A percentile compares a stretch with the other conserved stretches of the same genome.
Evolutionary conservation across 2,329 filamentous ascomycete species (phyloP).

Genomic region (Byssoonygena ceratinophila): DNA sequence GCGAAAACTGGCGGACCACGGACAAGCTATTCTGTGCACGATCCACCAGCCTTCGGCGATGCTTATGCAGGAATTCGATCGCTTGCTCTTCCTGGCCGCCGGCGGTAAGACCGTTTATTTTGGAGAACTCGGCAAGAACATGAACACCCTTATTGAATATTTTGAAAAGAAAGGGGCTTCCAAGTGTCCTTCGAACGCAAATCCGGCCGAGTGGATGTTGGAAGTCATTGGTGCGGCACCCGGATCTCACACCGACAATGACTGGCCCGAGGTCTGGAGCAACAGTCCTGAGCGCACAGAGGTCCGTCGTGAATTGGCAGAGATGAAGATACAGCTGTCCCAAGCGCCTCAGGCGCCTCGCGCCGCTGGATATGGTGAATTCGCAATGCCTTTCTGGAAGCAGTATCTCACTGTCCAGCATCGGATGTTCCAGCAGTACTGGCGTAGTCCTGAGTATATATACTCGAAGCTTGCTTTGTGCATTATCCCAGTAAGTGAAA

Average conservation of each 20-base stretch:
- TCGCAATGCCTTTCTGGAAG: constrained; percentile 60
- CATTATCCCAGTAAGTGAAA: constrained; percentile 37
- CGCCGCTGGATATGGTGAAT: constrained; percentile 46
- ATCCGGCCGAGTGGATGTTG: constrained; percentile 69
- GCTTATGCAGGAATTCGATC: constrained; percentile 77
- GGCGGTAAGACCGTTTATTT: constrained; percentile 61
- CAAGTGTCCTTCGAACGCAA: constrained; percentile 51
- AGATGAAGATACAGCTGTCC: constrained; percentile 41
- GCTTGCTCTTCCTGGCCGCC: constrained; percentile 52
- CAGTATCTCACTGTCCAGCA: constrained; percentile 59
- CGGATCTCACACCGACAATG: constrained; percentile 46
- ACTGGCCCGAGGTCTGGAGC: constrained; percentile 46
- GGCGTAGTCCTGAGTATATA: constrained; percentile 81
- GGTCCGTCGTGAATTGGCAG: constrained; percentile 38
- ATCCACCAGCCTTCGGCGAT: constrained; percentile 96
- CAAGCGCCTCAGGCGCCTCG: constrained; percentile 14
- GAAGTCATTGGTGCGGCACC: constrained; percentile 49
- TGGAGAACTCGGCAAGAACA: constrained; percentile 54
- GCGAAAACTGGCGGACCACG: constrained; percentile 78
- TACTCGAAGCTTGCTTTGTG: constrained; percentile 69
- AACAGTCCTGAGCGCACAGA: constrained; percentile 43
- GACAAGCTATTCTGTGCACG: constrained; percentile 86
- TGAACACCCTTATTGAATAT: constrained; percentile 48
- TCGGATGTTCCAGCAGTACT: constrained; percentile 84
- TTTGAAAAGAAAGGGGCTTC: constrained; percentile 59